A percentile compares a stretch with the other conserved stretches of the same genome.
These are phyloP conservation scores for Isatis tinctoria DNA, from an alignment of 345 rosid genomes.

Conservation along the genomic window DNA sequence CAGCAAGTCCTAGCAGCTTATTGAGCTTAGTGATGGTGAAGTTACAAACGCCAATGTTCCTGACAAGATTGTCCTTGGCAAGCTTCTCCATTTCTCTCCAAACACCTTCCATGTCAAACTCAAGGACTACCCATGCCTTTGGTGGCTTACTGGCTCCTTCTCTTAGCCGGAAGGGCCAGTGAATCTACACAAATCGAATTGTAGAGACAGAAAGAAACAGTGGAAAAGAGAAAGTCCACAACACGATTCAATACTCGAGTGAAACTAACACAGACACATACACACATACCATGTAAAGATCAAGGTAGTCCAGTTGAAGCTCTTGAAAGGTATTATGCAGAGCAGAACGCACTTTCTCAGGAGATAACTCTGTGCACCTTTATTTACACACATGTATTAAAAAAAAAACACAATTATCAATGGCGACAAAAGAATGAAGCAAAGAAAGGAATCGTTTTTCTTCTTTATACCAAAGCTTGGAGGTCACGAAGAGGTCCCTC, in stretches of 20 bases:
- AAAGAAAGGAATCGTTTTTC: not conserved
- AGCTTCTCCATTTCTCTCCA: conserved; percentile 69
- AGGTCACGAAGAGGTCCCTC: conserved; percentile 50
- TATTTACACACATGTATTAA: not conserved
- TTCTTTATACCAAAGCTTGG: conserved; percentile 44
- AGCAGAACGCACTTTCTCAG: conserved; percentile 47
- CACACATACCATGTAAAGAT: conserved; percentile 43
- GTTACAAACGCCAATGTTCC: conserved; percentile 48
- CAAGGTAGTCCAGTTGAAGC: conserved; percentile 54
- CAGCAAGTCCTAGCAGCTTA: conserved; percentile 37
- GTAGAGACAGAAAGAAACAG: not conserved
- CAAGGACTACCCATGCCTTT: conserved; percentile 39
- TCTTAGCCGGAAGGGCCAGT: conserved; percentile 52
- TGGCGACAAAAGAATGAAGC: not conserved
- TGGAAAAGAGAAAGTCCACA: not conserved
- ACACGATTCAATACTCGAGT: not conserved
- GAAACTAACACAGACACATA: not conserved
- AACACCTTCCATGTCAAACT: conserved; percentile 54
- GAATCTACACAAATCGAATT: conserved; percentile 34
- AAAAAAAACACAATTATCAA: not conserved
- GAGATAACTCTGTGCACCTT: conserved; percentile 52
- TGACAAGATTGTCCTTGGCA: conserved; percentile 38
- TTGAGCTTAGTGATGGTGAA: conserved; percentile 48
- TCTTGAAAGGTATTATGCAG: conserved; percentile 46
- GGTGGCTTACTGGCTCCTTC: conserved; percentile 53